These are phyloP conservation scores for Aspergillus tubingensis DNA, from an alignment of 2,329 filamentous ascomycete genomes.

Conservation along the genomic window DNA sequence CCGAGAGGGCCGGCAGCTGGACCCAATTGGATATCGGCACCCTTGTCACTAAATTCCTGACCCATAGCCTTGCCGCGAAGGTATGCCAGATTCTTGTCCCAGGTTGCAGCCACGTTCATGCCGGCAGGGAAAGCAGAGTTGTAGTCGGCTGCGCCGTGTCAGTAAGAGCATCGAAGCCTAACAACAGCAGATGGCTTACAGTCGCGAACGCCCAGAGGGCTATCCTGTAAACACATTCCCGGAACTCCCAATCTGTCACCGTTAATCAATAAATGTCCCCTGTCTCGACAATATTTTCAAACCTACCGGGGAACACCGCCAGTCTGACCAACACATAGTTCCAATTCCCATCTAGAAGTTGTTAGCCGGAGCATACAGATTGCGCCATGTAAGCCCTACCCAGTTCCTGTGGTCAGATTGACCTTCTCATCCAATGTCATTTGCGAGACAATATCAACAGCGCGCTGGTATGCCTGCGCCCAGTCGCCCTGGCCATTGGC, in stretches of 20 bases:
- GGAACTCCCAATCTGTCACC: constrained; percentile 56
- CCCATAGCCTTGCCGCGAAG: constrained; percentile 73
- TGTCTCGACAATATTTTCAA: not conserved
- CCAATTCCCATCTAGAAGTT: constrained; percentile 61
- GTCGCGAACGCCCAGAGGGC: constrained; percentile 75
- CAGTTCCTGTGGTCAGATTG: constrained; percentile 88
- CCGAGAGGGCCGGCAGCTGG: constrained; percentile 76
- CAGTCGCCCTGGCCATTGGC: constrained; percentile 72
- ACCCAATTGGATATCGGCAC: constrained; percentile 72
- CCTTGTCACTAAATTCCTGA: constrained; percentile 72
- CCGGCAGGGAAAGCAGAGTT: constrained; percentile 79
- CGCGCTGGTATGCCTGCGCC: constrained; percentile 74
- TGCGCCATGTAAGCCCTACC: constrained; percentile 55
- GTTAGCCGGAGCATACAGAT: constrained; percentile 5
- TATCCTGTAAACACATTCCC: constrained; percentile 82
- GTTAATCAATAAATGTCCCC: not conserved
- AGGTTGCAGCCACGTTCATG: constrained; percentile 79
- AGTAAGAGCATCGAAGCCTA: not conserved
- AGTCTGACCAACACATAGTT: constrained; percentile 75
- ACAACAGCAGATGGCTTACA: constrained; percentile 40
- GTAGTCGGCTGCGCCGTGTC: constrained; percentile 61
- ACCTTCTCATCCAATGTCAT: constrained; percentile 87
- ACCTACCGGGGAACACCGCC: constrained; percentile 47
- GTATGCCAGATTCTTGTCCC: constrained; percentile 71
- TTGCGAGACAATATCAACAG: constrained; percentile 76